Evolutionary conservation across 495 filamentous ascomycete species (phyloP).

Genomic region (Rostrohypoxylon terebratum): DNA sequence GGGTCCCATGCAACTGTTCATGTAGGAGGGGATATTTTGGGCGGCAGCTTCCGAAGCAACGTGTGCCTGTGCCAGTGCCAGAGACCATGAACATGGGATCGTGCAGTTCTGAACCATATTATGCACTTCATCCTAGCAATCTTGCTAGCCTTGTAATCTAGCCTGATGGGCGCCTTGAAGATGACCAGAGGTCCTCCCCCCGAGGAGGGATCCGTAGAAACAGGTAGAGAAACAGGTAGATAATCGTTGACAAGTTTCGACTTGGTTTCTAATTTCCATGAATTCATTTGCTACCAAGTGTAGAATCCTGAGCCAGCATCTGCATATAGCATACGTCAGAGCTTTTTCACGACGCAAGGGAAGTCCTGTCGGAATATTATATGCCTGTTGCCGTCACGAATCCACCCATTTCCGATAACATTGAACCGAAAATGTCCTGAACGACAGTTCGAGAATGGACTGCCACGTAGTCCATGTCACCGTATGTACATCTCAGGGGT

Average conservation of each 20-base stretch:
- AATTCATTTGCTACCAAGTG: slow-evolving; percentile 20
- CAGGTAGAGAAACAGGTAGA: slow-evolving; percentile 5
- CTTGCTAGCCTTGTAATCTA: slow-evolving; percentile 8
- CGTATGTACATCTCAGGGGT: background rate
- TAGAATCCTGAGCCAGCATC: background rate
- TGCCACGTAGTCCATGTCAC: slow-evolving; percentile 5
- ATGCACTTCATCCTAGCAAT: slow-evolving; percentile 15
- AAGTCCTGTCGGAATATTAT: slow-evolving; percentile 8
- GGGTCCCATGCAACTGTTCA: slow-evolving; percentile 3
- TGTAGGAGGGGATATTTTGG: background rate
- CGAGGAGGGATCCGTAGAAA: slow-evolving; percentile 25
- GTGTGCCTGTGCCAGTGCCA: too few species aligned
- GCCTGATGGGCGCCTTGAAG: slow-evolving; percentile 7
- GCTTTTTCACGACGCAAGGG: background rate
- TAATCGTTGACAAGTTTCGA: slow-evolving; percentile 14
- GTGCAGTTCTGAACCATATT: slow-evolving; percentile 25
- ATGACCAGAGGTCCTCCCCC: slow-evolving; percentile 19
- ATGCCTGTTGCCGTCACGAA: background rate
- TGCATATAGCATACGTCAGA: background rate
- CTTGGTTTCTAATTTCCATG: slow-evolving; percentile 9
- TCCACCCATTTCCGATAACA: background rate
- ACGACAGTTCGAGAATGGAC: background rate
- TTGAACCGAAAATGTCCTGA: background rate
- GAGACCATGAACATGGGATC: slow-evolving; percentile 14
- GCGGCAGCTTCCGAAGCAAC: slow-evolving; percentile 41